phyloP scores from a whole-genome alignment of 768 basidiomycete species.

The Collybia mongolica region DNA sequence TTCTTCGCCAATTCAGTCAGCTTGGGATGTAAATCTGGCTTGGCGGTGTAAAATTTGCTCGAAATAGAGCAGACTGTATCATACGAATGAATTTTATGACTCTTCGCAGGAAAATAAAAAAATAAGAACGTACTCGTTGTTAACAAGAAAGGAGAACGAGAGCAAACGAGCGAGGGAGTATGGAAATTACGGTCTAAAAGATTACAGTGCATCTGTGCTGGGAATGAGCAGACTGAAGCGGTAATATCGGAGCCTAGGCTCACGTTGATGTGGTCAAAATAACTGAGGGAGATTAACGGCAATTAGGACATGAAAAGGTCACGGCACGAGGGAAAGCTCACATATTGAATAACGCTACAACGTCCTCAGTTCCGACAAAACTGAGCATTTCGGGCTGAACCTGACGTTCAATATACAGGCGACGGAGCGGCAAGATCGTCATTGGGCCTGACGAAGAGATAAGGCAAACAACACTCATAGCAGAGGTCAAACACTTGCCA shows the following conservation, averaged over 20 bases:
- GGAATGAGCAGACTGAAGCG: conserved; percentile 13
- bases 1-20: conserved; percentile 83
- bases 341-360: conserved; percentile 90
- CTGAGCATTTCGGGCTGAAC: conserved; percentile 92
- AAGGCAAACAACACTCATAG: neutral
- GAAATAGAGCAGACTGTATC: conserved; percentile 89
- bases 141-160: conserved; percentile 90
- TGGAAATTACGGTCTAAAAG: conserved; percentile 88
- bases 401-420: conserved; percentile 84
- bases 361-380: conserved; percentile 86
- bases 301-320: conserved; percentile 8
- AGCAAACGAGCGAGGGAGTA: conserved; percentile 91
- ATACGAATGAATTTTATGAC: neutral
- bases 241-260: conserved; percentile 22
- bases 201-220: conserved; percentile 67
- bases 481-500: conserved; percentile 42
- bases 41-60: conserved; percentile 81
- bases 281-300: conserved; percentile 39
- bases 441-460: conserved; percentile 63
- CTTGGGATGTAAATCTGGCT: conserved; percentile 78
- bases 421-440: conserved; percentile 80
- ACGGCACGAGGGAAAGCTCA: conserved; percentile 36
- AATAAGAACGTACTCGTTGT: conserved; percentile 71
- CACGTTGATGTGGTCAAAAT: conserved; percentile 76
- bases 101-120: neutral